These are phyloP conservation scores for Linnemannia exigua DNA, from an alignment of 192 early-diverging fungal species.

Conservation along the genomic window DNA sequence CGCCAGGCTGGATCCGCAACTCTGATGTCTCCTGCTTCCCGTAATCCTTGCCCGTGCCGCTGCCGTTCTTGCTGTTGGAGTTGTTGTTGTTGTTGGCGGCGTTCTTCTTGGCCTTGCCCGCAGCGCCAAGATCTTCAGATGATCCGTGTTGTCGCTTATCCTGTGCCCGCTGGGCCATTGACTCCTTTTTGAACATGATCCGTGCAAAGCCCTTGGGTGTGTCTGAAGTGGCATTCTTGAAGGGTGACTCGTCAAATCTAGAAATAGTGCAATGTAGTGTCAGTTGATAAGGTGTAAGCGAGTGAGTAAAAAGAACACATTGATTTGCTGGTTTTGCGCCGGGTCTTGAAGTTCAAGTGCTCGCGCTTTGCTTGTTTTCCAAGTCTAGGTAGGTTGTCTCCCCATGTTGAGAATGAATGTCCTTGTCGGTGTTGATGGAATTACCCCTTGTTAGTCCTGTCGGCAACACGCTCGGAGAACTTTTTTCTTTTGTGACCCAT, in stretches of 20 bases:
- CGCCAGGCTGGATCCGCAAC: slow-evolving; percentile 57
- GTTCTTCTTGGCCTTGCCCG: slow-evolving; percentile 7
- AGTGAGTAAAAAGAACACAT: neutral
- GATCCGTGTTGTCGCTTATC: slow-evolving; percentile 25
- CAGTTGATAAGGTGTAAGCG: neutral
- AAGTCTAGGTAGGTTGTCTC: no score
- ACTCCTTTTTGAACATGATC: slow-evolving; percentile 58
- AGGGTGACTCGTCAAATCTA: slow-evolving; percentile 57
- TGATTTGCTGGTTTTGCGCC: no score
- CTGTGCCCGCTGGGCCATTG: slow-evolving; percentile 26
- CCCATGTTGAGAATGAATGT: no score
- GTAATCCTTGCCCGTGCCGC: neutral
- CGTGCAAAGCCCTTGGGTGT: slow-evolving; percentile 60
- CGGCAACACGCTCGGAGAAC: slow-evolving; percentile 47
- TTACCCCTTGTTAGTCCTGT: slow-evolving; percentile 31
- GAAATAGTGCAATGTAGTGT: no score
- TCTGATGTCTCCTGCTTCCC: slow-evolving; percentile 29
- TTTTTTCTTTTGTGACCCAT: slow-evolving; percentile 57
- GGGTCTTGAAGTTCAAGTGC: no score
- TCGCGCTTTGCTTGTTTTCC: neutral
- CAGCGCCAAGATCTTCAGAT: slow-evolving; percentile 22
- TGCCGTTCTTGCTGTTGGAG: slow-evolving; percentile 14
- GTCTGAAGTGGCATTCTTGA: slow-evolving; percentile 46
- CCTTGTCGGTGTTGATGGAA: neutral
- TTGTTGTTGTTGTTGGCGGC: neutral